Percentiles rank a stretch among this genome's conserved stretches.
Evolutionary conservation across 2,329 filamentous ascomycete species (phyloP).

Genomic region (Pseudopyrenochaeta lycopersici): DNA sequence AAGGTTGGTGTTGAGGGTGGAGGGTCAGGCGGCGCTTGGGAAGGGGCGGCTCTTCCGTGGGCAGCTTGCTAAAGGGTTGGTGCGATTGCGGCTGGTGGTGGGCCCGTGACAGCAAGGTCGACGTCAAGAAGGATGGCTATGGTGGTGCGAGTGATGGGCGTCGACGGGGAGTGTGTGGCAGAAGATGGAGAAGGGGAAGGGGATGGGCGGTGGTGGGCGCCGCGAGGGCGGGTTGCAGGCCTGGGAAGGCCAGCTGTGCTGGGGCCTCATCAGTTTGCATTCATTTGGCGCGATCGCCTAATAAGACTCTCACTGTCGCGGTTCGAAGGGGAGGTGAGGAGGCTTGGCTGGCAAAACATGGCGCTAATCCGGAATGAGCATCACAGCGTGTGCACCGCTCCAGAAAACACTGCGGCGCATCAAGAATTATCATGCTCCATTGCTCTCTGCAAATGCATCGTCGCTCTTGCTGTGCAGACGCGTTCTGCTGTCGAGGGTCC

Average conservation of each 20-base stretch:
- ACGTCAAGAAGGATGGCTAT: conserved; percentile 4
- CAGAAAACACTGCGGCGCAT: background rate
- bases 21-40: conserved; percentile 8
- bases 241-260: background rate
- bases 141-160: conserved; percentile 12
- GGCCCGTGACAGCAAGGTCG: conserved; percentile 5
- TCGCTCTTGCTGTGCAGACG: background rate
- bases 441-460: background rate
- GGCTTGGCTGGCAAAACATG: background rate
- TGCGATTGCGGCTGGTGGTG: conserved; percentile 7
- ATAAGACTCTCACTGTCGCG: background rate
- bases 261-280: conserved; percentile 1
- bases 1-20: conserved; percentile 17
- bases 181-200: conserved; percentile 3
- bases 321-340: conserved; percentile 1
- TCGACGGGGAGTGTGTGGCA: conserved; percentile 5
- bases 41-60: conserved; percentile 7
- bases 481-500: background rate
- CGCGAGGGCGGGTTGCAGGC: background rate
- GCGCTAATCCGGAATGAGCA: background rate
- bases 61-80: conserved; percentile 20
- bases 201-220: conserved; percentile 10
- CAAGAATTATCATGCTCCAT: background rate
- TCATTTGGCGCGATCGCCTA: conserved; percentile 1
- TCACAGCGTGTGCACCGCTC: background rate